Evolutionary conservation across 768 basidiomycete species (phyloP).

Genomic region (Rhodotorula diobovata): DNA sequence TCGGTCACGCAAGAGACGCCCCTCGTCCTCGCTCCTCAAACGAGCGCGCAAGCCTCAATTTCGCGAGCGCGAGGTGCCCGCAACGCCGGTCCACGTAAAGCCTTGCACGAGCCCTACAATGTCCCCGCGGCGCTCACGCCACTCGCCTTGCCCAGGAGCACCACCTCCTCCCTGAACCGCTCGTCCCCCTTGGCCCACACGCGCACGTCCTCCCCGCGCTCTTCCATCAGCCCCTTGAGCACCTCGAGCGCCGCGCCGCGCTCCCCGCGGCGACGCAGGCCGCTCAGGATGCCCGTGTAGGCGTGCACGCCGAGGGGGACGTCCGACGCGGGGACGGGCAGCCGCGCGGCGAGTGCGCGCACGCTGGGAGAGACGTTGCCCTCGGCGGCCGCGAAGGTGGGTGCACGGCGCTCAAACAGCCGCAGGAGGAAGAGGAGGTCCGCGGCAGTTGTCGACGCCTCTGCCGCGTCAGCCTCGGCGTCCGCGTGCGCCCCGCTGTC

Average conservation of each 20-base stretch:
- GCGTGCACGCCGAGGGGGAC: background rate
- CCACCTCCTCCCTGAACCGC: conserved; percentile 15
- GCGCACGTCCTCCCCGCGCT: conserved; percentile 2
- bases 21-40: no score
- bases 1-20: no score
- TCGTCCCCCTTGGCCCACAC: background rate
- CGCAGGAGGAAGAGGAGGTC: conserved; percentile 1
- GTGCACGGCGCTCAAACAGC: background rate
- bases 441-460: background rate
- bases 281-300: conserved; percentile 8
- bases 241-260: background rate
- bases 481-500: background rate
- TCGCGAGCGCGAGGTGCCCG: no score
- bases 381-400: background rate
- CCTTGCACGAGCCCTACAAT: background rate
- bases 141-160: background rate
- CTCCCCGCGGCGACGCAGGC: conserved; percentile 1
- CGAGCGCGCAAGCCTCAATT: no score
- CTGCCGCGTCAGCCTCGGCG: background rate
- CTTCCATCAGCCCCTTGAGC: background rate
- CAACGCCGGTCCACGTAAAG: no score
- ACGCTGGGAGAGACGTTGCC: background rate
- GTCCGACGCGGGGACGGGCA: background rate
- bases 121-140: background rate
- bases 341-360: background rate